Evolutionary conservation across 768 basidiomycete species (phyloP).

Genomic region (Termitomyces sp.): DNA sequence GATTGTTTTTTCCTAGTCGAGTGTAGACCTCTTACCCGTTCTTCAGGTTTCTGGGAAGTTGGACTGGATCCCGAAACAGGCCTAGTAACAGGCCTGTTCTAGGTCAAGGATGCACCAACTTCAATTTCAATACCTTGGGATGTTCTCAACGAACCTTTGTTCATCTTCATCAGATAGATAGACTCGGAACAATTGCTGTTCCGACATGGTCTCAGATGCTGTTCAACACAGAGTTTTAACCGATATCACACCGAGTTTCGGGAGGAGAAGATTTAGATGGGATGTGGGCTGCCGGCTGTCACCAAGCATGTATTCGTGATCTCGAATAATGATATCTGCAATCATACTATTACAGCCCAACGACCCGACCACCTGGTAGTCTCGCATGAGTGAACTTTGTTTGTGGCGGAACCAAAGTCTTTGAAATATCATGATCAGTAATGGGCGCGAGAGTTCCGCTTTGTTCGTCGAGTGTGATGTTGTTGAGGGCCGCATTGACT

Average conservation of each 20-base stretch:
- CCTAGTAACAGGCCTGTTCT: conserved; percentile 85
- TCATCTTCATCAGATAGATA: conserved; percentile 18
- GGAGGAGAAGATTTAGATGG: conserved; percentile 2
- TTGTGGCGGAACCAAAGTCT: background rate
- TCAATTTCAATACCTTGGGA: background rate
- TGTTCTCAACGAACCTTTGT: conserved; percentile 23
- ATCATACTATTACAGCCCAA: background rate
- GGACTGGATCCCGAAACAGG: conserved; percentile 78
- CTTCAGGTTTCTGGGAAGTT: conserved; percentile 87
- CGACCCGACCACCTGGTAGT: conserved; percentile 20
- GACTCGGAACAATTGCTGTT: conserved; percentile 1
- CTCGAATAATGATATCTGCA: background rate
- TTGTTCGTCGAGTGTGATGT: conserved; percentile 9
- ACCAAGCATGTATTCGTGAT: background rate
- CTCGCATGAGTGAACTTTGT: conserved; percentile 10
- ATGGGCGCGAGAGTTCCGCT: conserved; percentile 8
- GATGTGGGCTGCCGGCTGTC: background rate
- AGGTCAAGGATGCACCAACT: conserved; percentile 16
- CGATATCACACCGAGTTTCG: conserved; percentile 7
- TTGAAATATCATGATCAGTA: background rate
- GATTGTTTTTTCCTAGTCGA: conserved; percentile 4
- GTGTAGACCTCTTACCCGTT: conserved; percentile 11
- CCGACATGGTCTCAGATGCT: conserved; percentile 12
- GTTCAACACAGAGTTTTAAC: conserved; percentile 17
- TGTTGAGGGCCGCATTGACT: conserved; percentile 10